Conservation (phyloP, 805 yeast genomes). For the Hanseniaspora osmophila region DNA sequence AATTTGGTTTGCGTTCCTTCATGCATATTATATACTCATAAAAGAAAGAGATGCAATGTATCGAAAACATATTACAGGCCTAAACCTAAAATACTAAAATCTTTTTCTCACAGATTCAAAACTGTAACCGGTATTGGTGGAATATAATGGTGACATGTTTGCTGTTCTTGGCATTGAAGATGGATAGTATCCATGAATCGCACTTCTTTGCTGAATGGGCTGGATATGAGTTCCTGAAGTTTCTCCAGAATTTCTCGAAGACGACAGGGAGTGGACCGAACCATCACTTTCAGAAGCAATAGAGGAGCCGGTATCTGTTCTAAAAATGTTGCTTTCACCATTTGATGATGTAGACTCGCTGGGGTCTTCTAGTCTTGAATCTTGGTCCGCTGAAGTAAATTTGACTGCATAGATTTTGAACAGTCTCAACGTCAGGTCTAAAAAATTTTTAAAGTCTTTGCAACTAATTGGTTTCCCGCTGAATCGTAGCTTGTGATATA, state of each 20-base stretch:
- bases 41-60: too few relatives aligned
- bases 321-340: not conserved
- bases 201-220: not conserved
- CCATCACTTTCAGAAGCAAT: not conserved
- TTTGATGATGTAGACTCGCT: not conserved
- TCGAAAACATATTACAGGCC: not conserved
- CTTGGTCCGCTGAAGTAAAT: not conserved
- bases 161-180: not conserved
- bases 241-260: not conserved
- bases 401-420: constrained; percentile 2
- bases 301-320: not conserved
- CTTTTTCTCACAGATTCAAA: not conserved
- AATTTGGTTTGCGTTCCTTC: not conserved
- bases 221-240: not conserved
- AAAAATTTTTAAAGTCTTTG: constrained; percentile 2
- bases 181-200: not conserved
- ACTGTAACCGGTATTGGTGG: not conserved
- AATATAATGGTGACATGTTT: not conserved
- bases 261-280: not conserved
- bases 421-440: constrained; percentile 1
- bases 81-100: not conserved
- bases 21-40: not conserved
- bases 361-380: not conserved
- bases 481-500: constrained; percentile 1
- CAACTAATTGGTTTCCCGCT: constrained; percentile 1